phyloP scores from a whole-genome alignment of 306 rosid species.

The Bauhinia variegata region DNA sequence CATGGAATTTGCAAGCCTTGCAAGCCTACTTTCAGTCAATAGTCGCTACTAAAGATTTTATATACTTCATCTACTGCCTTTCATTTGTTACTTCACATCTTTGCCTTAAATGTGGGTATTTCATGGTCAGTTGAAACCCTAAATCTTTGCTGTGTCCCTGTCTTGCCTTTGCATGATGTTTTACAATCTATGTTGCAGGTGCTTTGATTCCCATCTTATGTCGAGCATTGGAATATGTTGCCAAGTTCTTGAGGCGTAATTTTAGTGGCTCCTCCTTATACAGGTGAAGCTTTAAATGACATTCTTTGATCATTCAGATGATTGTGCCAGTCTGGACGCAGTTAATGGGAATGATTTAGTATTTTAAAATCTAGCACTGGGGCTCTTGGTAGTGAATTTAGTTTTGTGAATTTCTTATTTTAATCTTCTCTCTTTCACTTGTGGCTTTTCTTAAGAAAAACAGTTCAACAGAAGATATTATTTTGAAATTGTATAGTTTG shows the following conservation, averaged over 20 bases:
- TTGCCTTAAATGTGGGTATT: conserved; percentile 85
- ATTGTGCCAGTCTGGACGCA: too few relatives aligned
- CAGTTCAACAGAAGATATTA: too few relatives aligned
- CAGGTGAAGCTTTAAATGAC: conserved; percentile 54
- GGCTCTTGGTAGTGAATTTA: too few relatives aligned
- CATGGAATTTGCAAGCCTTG: conserved; percentile 88
- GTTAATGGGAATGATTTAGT: too few relatives aligned
- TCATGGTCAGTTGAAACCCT: too few relatives aligned
- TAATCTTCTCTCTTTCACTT: too few relatives aligned
- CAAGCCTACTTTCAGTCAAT: conserved; percentile 84
- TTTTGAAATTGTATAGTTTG: too few relatives aligned
- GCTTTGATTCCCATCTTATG: conserved; percentile 90
- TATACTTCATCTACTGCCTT: conserved; percentile 81
- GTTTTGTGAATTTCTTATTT: too few relatives aligned
- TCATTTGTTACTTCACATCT: conserved; percentile 77
- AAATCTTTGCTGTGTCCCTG: not conserved
- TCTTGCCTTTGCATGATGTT: conserved; percentile 32
- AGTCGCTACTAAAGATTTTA: conserved; percentile 77
- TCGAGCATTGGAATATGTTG: conserved; percentile 81
- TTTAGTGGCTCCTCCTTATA: conserved; percentile 84
- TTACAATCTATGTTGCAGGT: conserved; percentile 59
- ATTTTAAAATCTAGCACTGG: too few relatives aligned
- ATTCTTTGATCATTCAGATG: not conserved
- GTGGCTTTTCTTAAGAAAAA: too few relatives aligned
- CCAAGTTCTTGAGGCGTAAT: conserved; percentile 92